Base-by-base conservation (phyloP, 768 basidiomycete species). In the Termitomyces sp. region DNA sequence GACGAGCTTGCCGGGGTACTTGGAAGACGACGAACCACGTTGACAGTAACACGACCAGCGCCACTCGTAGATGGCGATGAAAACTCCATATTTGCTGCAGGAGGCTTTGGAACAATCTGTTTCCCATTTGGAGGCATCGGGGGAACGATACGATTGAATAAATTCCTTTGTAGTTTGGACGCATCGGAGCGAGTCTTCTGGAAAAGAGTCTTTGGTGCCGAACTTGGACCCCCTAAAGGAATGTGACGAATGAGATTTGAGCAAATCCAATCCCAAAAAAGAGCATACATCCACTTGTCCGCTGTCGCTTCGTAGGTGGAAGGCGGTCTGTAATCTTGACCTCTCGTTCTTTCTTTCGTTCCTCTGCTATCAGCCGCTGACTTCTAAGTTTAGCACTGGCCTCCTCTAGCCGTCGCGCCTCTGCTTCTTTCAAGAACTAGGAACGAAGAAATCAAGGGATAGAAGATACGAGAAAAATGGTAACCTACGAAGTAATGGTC, bases 151-250 rank as follows among this genome's bases (percentile, higher is more conserved):
- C 80, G 79, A 48, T 80, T 68, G 46, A 83, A 87, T 64, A 90
- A 72, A 32, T 81, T 80, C 68, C 81, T 83, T 69, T 86, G 84
- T 46, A 87, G 71, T 69, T 83, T 88, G 27, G 82, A 85, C 12
- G 89, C 86, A 64, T 91, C 88, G 43, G 76, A 77, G 57, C 82
- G 83, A 6, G 89, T 86, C 73, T 89, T 91, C 75, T 92, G 87
- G 63, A 93, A 86, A 20, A 93, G 74, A 16, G 86, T 79, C 73
- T 87, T 91, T 22, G 87, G 85, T 62, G 71, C 78, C 10, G 69
- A 46, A 36, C 67, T 68, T 46, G 67, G 62, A 4, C 71, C 71
- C 76, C 78, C 80, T 80, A 55, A 37, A 32, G 49, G 61, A 55
- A 47, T 40, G 56, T 7, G 3, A 45, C 30, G 14, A 22, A 49